phyloP scores from a whole-genome alignment of 495 filamentous ascomycete species.

The Gamarada debralockiae region DNA sequence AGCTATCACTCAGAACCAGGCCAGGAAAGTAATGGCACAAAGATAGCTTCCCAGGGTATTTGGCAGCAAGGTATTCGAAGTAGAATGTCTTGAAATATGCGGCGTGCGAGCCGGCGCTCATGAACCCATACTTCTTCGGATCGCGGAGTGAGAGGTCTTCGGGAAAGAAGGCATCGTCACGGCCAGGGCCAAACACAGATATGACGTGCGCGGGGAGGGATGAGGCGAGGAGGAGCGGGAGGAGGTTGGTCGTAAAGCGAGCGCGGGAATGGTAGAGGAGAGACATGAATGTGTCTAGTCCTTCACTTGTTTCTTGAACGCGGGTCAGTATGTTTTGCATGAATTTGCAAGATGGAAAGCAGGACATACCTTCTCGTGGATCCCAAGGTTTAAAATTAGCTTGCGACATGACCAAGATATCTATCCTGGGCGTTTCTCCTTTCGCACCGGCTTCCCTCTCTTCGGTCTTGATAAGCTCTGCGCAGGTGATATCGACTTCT shows the following conservation, averaged over 20 bases:
- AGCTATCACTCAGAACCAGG: slow-evolving; percentile 24
- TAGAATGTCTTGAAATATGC: slow-evolving; percentile 28
- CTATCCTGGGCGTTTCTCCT: slow-evolving; percentile 2
- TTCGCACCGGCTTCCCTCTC: too few relatives aligned
- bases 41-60: slow-evolving; percentile 10
- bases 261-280: slow-evolving; percentile 26
- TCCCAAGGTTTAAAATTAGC: slow-evolving; percentile 5
- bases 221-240: slow-evolving; percentile 21
- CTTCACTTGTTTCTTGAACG: slow-evolving; percentile 27
- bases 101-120: slow-evolving; percentile 22
- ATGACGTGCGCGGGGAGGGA: slow-evolving; percentile 1
- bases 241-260: slow-evolving; percentile 11
- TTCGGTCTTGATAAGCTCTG: slow-evolving; percentile 8
- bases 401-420: slow-evolving; percentile 22
- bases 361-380: slow-evolving; percentile 5
- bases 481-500: slow-evolving; percentile 19
- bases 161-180: slow-evolving; percentile 3
- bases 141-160: slow-evolving; percentile 15
- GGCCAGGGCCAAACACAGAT: slow-evolving; percentile 5
- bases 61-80: slow-evolving; percentile 25
- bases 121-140: slow-evolving; percentile 22
- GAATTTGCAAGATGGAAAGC: too few relatives aligned
- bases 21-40: slow-evolving; percentile 36
- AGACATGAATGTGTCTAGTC: slow-evolving; percentile 15
- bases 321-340: too few relatives aligned